A percentile compares a stretch with the other conserved stretches of the same genome.
phyloP scores from a whole-genome alignment of 495 filamentous ascomycete species.

The Aspergillus steynii region DNA sequence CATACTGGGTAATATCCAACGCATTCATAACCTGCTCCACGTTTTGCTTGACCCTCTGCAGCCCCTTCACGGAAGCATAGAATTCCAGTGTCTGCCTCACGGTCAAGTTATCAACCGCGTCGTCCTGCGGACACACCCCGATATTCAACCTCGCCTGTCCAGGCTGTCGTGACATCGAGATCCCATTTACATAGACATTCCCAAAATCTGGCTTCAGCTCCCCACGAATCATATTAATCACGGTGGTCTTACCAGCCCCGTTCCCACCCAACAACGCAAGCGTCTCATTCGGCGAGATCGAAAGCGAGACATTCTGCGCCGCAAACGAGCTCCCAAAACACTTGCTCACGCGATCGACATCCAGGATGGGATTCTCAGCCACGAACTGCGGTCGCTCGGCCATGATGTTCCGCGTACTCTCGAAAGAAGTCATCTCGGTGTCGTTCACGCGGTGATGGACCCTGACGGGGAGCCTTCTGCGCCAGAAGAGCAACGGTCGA shows the following conservation, averaged over 20 bases:
- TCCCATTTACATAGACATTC: slow-evolving; percentile 4
- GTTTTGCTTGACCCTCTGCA: neutral
- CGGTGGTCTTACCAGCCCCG: neutral
- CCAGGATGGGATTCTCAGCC: neutral
- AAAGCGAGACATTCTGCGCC: neutral
- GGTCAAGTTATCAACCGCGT: slow-evolving; percentile 2
- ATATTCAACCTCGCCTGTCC: slow-evolving; percentile 1
- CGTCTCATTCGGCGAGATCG: neutral
- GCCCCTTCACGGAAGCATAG: neutral
- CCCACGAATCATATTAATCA: neutral
- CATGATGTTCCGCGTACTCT: neutral
- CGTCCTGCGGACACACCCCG: slow-evolving; percentile 4
- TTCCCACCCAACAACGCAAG: neutral
- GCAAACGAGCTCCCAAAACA: neutral
- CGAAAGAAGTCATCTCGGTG: neutral
- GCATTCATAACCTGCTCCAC: slow-evolving; percentile 1
- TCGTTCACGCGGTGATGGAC: neutral
- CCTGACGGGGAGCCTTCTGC: neutral
- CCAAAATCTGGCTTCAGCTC: neutral
- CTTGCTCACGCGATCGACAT: neutral
- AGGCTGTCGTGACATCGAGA: slow-evolving; percentile 2
- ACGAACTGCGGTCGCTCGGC: neutral
- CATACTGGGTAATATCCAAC: neutral
- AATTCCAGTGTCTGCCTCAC: neutral
- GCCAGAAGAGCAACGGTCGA: neutral